Evolutionary conservation across 108 stramenopile species (phyloP), one percentile per base, ranked within the genome.

Genomic region (Parmales sp.): DNA sequence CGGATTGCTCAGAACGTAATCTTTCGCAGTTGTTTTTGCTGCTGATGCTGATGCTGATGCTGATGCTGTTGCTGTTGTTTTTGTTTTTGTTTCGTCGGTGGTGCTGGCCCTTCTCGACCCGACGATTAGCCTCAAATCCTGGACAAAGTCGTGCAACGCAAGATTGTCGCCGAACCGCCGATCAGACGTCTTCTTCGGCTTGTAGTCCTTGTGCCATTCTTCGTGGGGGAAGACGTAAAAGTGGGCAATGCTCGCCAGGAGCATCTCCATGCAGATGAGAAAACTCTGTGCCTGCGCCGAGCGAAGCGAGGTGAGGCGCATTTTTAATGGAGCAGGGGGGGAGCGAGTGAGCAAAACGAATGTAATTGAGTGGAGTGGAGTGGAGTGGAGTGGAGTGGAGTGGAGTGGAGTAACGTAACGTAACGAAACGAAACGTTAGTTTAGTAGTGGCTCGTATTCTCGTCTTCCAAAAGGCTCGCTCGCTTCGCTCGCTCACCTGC

Each of bases 191-290:
- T 75, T 73, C 26, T 78, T 75, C 0, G 79, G 83, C 50, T 82
- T 66, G 75, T 95, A 95, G 8, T 82, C 86, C 16, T 84, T 82
- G 70, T 87, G 69, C 94, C 94, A 95, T 76, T 95, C 94, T 23
- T 92, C 88, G 16, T 83, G 82, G 0, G 94, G 94, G 68, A 95
- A 95, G 50, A 88, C 88, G 75, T 95, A 92, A 45, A 92, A 92
- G 64, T 95, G 94, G 22, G 90, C 91, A 66, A 95, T 88, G 1
- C 77, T 72, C 48, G 91, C 91, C 39, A 90, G 69, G 16, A 95
- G 83, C 94, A 95, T 95, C 74, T 95, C 94, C 46, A 95, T 76
- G 67, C 94, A 95, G 77, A 95, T 92, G 48, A 95, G 80, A 74
- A 95, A 92, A 26, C 26, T 26, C 26, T 60, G n/a, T n/a, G n/a